Evolutionary conservation across 2,329 filamentous ascomycete species (phyloP).

Genomic region (Colletotrichum australisinense): DNA sequence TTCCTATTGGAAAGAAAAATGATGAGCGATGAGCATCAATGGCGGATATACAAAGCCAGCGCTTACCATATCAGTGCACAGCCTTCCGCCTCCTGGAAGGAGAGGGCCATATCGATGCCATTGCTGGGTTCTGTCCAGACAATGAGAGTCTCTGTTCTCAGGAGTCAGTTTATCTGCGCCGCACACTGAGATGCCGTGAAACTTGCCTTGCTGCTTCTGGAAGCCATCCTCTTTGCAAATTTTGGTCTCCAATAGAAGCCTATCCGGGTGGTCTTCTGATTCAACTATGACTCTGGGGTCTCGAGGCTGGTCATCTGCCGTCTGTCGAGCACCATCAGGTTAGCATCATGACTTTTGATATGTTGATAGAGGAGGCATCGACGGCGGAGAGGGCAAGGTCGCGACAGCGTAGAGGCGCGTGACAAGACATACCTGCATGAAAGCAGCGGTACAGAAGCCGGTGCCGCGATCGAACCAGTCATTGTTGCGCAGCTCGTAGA

Average conservation of each 20-base stretch:
- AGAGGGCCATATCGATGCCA: constrained; percentile 95
- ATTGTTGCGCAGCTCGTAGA: constrained; percentile 98
- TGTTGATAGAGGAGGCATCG: not conserved
- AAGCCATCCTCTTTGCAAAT: constrained; percentile 96
- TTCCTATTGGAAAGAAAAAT: constrained; percentile 68
- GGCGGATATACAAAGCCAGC: constrained; percentile 27
- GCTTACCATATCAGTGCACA: constrained; percentile 90
- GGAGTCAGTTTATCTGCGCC: constrained; percentile 43
- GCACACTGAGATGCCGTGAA: constrained; percentile 39
- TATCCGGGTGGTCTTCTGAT: constrained; percentile 90
- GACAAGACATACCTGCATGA: constrained; percentile 72
- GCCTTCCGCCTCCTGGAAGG: constrained; percentile 96
- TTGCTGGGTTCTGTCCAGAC: constrained; percentile 92
- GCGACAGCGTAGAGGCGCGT: constrained; percentile 6
- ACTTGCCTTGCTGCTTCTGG: constrained; percentile 94
- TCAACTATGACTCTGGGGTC: constrained; percentile 91
- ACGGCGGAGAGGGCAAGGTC: constrained; percentile 14
- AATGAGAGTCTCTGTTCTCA: constrained; percentile 84
- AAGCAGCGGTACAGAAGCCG: constrained; percentile 88
- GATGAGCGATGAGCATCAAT: not conserved
- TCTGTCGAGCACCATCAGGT: constrained; percentile 48
- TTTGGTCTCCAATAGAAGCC: constrained; percentile 86
- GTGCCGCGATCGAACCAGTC: constrained; percentile 99
- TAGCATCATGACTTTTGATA: constrained; percentile 6
- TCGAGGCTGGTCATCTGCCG: constrained; percentile 72